Base-by-base conservation (phyloP, 441 rosid species). In the Brassica balearica region DNA sequence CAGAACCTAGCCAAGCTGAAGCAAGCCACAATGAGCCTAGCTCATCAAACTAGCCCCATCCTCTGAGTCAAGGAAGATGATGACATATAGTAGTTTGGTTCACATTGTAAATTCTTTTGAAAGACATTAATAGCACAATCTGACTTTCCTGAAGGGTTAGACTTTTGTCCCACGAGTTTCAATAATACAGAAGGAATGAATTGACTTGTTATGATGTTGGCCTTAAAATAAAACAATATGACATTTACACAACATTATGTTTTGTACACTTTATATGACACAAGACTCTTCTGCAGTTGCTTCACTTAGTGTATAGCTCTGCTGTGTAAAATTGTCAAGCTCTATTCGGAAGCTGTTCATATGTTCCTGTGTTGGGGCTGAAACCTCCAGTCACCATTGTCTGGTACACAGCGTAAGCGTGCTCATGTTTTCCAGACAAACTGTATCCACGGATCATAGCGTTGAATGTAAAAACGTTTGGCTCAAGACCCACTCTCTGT, bases 381-480 rank as follows among this genome's bases (percentile, higher is more conserved):
- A 95, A 93, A 38, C 99, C 99, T 9, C 89, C 91, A 1, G 86
- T 82, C 92, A 90, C 85, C 98, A 95, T 95, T 65, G 74, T 88
- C 83, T 91, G 85, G 79, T 95, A 95, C 68, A 95, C 84, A 48
- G 89, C 87, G 69, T 90, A 95, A 10, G 98, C 98, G 29, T 78
- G 87, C 72, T 92, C 92, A 0, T 87, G 81, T 62, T 88, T 86
- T 69, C 98, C 98, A 0, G 97, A 91, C 73, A 76, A 75, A 74
- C 91, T 91, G 80, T 88, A 88, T 59, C 92, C 96, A 43, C 94
- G 89, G 65, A 95, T 93, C 46, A 95, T 91, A 60, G 98, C 92
- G 79, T 93, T 95, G 70, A 90, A 95, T 14, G 99, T 95, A 85
- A 85, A 88, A 41, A 95, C 96, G 82, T 86, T 88, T n/a, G 98